phyloP scores from a whole-genome alignment of 2,329 filamentous ascomycete species.

The Geoglossum cookeanum region DNA sequence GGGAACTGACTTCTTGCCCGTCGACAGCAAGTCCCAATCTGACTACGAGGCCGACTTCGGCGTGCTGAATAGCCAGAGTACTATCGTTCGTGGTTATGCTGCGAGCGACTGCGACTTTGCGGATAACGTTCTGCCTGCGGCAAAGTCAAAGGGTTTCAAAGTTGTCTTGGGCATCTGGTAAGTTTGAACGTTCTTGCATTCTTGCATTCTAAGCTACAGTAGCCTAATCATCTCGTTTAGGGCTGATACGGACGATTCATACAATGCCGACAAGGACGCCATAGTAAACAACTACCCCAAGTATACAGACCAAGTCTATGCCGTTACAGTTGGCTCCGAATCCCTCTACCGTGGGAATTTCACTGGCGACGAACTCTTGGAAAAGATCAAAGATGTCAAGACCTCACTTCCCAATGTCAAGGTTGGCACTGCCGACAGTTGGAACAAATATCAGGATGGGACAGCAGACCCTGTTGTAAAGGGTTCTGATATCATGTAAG shows the following conservation, averaged over 20 bases:
- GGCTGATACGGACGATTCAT: conserved; percentile 44
- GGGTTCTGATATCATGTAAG: conserved; percentile 39
- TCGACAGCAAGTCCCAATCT: conserved; percentile 32
- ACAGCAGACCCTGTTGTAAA: conserved; percentile 44
- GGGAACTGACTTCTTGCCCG: not conserved
- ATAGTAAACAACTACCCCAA: conserved; percentile 29
- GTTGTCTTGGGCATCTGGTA: conserved; percentile 54
- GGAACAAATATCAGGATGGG: conserved; percentile 53
- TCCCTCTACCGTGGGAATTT: conserved; percentile 50
- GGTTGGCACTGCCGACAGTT: conserved; percentile 50
- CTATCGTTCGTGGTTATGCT: conserved; percentile 46
- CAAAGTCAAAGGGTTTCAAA: conserved; percentile 43
- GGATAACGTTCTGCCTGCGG: conserved; percentile 42
- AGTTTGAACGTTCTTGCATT: conserved; percentile 9
- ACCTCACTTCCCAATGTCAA: conserved; percentile 33
- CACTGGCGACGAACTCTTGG: conserved; percentile 37
- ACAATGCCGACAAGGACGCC: conserved; percentile 39
- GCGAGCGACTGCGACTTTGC: conserved; percentile 47
- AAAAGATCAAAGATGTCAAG: conserved; percentile 43
- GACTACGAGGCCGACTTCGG: conserved; percentile 51
- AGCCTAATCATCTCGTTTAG: conserved; percentile 17
- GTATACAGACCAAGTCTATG: conserved; percentile 41
- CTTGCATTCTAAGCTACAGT: too few species aligned
- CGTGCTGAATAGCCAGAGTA: conserved; percentile 32
- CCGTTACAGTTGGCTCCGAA: conserved; percentile 53